Evolutionary conservation across 805 yeast genomes (phyloP), one percentile per base, ranked within the genome.

Genomic region (Saccharomycopsis olivae): DNA sequence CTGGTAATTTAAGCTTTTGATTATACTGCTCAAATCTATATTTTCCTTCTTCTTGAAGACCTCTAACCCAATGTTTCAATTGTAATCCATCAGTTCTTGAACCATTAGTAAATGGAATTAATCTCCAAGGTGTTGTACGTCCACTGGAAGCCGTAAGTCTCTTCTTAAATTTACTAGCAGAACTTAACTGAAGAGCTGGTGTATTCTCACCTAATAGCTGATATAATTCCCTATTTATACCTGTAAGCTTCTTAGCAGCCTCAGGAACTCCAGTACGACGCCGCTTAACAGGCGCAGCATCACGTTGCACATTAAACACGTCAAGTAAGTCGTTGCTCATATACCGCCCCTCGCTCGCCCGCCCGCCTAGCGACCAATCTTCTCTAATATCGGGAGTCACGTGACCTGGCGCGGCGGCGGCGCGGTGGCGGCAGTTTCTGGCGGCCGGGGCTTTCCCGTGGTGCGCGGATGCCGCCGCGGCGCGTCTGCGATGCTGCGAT

Each of bases 221-320:
- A 58, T 81, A 88, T 39, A 92, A 64, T 56, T 92, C 98, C 50
- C 97, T 71, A 47, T 84, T 88, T 74, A 89, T 81, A 19, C 95
- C 95, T 2, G 76, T 57, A 35, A 50, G 56, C 23, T 23, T 33
- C 20, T 25, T 24, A 10, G 25, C 25, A 8, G 25, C 10, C 10
- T 23, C 25, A 10, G 25, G 10, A 8, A 10, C 10, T 23, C 10
- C 25, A 23, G 25, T 23, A 23, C 25, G 25, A 41, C 59, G 61
- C 51, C 57, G 59, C 19, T 48, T 49, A 51, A 54, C 34, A 28
- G 51, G 50, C n/a, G n/a, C n/a, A n/a, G n/a, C n/a, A n/a, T n/a
- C n/a, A n/a, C 54, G 54, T 38, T 71, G 77, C 47, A 81, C 73
- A 60, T 81, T 80, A 46, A 83, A 65, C 43, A 83, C 92, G 55